Evolutionary conservation across 805 yeast genomes (phyloP), one percentile per base, ranked within the genome.

Genomic region (Scheffersomyces coipomensis): DNA sequence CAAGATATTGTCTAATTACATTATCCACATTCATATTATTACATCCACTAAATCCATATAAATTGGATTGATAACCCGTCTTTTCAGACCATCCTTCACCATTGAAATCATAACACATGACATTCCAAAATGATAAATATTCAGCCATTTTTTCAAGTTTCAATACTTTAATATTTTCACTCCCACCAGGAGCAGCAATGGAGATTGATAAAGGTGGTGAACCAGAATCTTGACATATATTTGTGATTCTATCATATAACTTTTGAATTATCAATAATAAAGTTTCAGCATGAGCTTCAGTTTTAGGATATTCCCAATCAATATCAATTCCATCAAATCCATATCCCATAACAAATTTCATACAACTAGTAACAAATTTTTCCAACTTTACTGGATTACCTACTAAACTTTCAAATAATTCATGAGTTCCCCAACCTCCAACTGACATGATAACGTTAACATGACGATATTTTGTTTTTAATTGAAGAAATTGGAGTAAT

Each of bases 241-340:
- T 8, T 12, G 16, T 18, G 38, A 16, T 17, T 38, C 16, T 19
- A n/a, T n/a, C n/a, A n/a, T n/a, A n/a, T 13, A 27, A 18, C 5
- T 15, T n/a, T 7, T 13, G n/a, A 5, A 27, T 4, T 4, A 15
- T 48, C 15, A 84, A 58, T 29, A 88, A 45, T 3, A 79, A 71
- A 27, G 58, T 53, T 0, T 49, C 34, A 1, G 79, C 78, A 44
- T 85, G 81, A 0, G 56, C 52, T 3, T 55, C 51, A 30, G 58
- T 68, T 6, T 60, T 55, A 0, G 97, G 96, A 52, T 81, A 91
- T 60, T 91, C 99, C 97, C 97, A 91, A 62, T 91, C 99, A 21
- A 91, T 64, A 59, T 93, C 98, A 33, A 91, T 66, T 0, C 99
- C 98, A 58, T 93, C 97, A 53, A 93, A 81, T 0, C 85, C 83